Evolutionary conservation across 179 eudicot genomes (phyloP).

Genomic region (Patellifolia procumbens): DNA sequence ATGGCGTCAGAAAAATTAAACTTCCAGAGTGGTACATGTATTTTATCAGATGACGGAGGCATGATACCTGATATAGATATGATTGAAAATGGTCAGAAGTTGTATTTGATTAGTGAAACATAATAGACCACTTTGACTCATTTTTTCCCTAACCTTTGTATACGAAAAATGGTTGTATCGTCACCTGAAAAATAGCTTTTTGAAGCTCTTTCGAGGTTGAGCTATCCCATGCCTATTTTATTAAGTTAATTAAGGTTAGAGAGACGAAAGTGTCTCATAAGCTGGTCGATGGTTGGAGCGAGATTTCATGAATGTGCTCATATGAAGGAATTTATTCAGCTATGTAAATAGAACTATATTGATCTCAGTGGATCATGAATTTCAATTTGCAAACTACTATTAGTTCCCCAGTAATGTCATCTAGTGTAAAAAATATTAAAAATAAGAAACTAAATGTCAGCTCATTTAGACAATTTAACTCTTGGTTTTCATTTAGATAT

Average conservation of each 20-base stretch:
- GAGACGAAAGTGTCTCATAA: not conserved
- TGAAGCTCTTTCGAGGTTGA: not conserved
- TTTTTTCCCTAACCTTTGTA: not conserved
- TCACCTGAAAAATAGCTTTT: not conserved
- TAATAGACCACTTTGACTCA: conserved; percentile 12
- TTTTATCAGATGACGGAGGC: conserved; percentile 82
- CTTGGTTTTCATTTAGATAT: too few relatives aligned
- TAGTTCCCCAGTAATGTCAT: too few relatives aligned
- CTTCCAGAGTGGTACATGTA: conserved; percentile 31
- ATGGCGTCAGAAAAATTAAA: conserved; percentile 56
- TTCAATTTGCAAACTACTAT: too few relatives aligned
- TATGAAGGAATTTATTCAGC: not conserved
- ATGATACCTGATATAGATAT: conserved; percentile 65
- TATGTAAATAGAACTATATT: not conserved
- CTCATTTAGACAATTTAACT: too few relatives aligned
- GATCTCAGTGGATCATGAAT: too few relatives aligned
- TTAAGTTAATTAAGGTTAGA: not conserved
- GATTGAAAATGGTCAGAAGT: conserved; percentile 71
- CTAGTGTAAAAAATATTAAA: too few relatives aligned
- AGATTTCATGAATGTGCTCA: not conserved
- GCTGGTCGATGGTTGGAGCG: not conserved
- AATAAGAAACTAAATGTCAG: too few relatives aligned
- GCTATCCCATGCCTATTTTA: not conserved
- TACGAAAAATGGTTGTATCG: not conserved
- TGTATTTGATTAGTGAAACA: conserved; percentile 58